Conservation (phyloP, 805 yeast species). For the Candida krabiensis region DNA sequence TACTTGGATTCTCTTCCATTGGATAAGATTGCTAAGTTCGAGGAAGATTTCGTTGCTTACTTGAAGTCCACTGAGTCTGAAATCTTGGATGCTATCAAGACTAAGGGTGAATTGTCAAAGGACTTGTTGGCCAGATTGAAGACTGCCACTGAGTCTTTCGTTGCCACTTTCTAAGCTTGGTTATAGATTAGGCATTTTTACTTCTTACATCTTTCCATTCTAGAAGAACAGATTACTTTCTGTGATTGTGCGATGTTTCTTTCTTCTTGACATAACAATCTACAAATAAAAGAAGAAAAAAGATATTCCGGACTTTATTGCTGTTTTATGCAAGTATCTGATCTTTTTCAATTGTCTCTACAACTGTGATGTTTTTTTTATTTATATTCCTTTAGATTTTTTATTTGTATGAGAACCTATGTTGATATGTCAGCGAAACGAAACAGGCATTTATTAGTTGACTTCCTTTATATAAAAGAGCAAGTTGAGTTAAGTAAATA, state of each 20-base stretch:
- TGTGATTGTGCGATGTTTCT: constrained; percentile 21
- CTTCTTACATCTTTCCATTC: constrained; percentile 9
- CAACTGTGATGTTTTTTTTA: constrained; percentile 20
- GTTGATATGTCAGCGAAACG: constrained; percentile 19
- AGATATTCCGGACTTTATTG: constrained; percentile 17
- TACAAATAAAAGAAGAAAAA: constrained; percentile 20
- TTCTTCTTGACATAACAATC: constrained; percentile 21
- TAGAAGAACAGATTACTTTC: constrained; percentile 17
- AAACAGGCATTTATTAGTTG: constrained; percentile 17
- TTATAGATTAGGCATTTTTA: constrained; percentile 1
- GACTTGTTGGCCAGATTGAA: constrained; percentile 85
- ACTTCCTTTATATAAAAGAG: constrained; percentile 2
- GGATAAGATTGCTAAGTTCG: constrained; percentile 86
- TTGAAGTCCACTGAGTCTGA: constrained; percentile 88
- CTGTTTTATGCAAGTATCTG: constrained; percentile 10
- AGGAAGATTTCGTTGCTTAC: constrained; percentile 87
- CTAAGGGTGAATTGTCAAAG: constrained; percentile 86
- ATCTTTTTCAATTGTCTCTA: constrained; percentile 6
- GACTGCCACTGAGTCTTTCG: constrained; percentile 89
- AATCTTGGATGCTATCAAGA: constrained; percentile 79
- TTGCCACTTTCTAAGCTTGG: constrained; percentile 72
- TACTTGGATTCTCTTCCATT: constrained; percentile 86
- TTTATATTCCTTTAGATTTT: constrained; percentile 18
- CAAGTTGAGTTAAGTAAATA: constrained; percentile 11
- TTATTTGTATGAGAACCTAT: constrained; percentile 18